Evolutionary conservation across 441 rosid species (phyloP), one percentile per base, ranked within the genome.

Genomic region (Erodium trifolium): DNA sequence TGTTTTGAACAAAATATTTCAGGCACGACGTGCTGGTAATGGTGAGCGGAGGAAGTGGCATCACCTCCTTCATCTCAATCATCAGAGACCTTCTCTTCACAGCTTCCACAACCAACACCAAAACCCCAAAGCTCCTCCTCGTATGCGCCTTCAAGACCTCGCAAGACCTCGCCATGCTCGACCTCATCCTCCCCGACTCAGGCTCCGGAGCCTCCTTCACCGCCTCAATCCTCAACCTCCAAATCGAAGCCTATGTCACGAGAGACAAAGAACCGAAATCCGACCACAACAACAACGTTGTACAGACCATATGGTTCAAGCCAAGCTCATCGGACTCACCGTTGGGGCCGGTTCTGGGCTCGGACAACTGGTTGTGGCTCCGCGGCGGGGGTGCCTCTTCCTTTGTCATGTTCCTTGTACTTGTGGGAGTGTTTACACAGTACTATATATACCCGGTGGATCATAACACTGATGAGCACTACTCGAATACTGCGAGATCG

Each of bases 11-110:
- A 23, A 23, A 23, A 23, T 2, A 23, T 34, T 53, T 14, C 67
- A 89, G 96, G 89, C 89, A 90, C 18, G 96, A 87, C 29, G 80
- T 71, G 23, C 78, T 94, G 3, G 90, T 91, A 62, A 82, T 91
- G 97, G 87, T 94, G 75, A 83, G 99, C n/a, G 99, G 99, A 79
- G 97, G 99, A 63, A 94, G 97, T 70, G 99, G 99, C 11, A 85
- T 94, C 6, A 87, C 93, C 14, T 91, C 97, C 2, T 88, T 89
- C 79, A 80, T 91, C 66, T 91, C 97, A 14, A 66, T 93, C 67
- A 79, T 89, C 31, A 79, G 96, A 67, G 91, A 91, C 70, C 77
- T 86, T 45, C 79, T 93, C 62, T 83, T 73, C 66, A 71, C 72
- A 45, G 81, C 82, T 74, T 70, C 79, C 39, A 64, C 19, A 6